Evolutionary conservation across 169 alveolate species (phyloP).

Genomic region (Hepatocystis sp.): DNA sequence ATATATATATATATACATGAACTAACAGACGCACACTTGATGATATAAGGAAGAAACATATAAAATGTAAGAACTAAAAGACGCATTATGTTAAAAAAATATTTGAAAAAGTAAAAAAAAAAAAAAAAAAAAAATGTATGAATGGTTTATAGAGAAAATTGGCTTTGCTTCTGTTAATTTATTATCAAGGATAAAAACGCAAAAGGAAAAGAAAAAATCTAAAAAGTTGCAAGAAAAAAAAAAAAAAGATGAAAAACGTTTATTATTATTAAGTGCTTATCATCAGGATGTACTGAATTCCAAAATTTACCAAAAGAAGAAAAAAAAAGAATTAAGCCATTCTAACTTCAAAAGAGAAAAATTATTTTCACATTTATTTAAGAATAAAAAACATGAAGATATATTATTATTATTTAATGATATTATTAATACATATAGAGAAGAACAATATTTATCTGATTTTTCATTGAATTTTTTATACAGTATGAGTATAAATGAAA

Average conservation of each 20-base stretch:
- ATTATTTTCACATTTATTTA: constrained; percentile 19
- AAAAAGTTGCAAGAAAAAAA: constrained; percentile 12
- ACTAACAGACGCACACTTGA: too few relatives aligned
- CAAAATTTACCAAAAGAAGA: neutral
- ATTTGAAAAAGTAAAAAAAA: neutral
- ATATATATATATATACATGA: too few relatives aligned
- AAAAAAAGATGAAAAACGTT: constrained; percentile 1
- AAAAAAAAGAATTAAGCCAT: constrained; percentile 15
- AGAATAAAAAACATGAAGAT: constrained; percentile 14
- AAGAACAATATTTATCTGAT: constrained; percentile 37
- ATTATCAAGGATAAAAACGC: constrained; percentile 10
- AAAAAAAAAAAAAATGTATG: constrained; percentile 56
- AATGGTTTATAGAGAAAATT: constrained; percentile 33
- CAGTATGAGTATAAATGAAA: constrained; percentile 1
- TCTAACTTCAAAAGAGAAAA: constrained; percentile 14
- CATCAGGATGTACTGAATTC: too few relatives aligned
- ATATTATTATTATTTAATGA: constrained; percentile 23
- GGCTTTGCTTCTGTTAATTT: constrained; percentile 42
- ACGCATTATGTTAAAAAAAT: neutral
- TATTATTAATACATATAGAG: constrained; percentile 38
- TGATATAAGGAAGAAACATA: neutral
- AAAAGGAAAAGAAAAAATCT: constrained; percentile 13
- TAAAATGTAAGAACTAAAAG: neutral
- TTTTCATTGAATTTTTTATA: constrained; percentile 42
- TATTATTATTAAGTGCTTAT: constrained; percentile 30